These are phyloP conservation scores for Trypanosoma melophagium DNA, from an alignment of 208 protist species.

Conservation along the genomic window DNA sequence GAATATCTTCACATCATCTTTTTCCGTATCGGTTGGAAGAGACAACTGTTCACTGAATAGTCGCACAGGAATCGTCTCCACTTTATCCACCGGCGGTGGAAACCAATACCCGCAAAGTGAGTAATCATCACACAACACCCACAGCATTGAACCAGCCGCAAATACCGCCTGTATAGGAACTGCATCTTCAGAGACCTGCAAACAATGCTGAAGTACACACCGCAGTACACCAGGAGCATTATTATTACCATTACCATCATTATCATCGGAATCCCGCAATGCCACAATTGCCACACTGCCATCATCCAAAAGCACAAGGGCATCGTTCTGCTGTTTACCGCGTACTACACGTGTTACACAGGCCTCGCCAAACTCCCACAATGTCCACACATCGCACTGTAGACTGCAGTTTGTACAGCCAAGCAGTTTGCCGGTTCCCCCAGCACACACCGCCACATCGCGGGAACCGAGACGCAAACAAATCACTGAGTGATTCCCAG, in stretches of 20 bases:
- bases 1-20: slow-evolving; percentile 6
- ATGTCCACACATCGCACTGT: background rate
- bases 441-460: slow-evolving; percentile 23
- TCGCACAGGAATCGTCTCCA: slow-evolving; percentile 6
- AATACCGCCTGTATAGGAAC: slow-evolving; percentile 27
- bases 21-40: background rate
- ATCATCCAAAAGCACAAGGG: slow-evolving; percentile 56
- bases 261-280: slow-evolving; percentile 14
- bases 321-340: slow-evolving; percentile 44
- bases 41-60: slow-evolving; percentile 13
- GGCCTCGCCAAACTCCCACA: slow-evolving; percentile 37
- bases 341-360: slow-evolving; percentile 37
- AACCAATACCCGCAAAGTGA: slow-evolving; percentile 35
- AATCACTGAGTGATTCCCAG: slow-evolving; percentile 5
- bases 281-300: slow-evolving; percentile 45
- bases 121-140: slow-evolving; percentile 60
- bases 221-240: background rate
- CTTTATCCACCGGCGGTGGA: slow-evolving; percentile 6
- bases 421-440: slow-evolving; percentile 15
- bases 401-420: slow-evolving; percentile 2
- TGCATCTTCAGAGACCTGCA: slow-evolving; percentile 12
- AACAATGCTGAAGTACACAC: slow-evolving; percentile 3
- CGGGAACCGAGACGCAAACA: slow-evolving; percentile 6
- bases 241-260: background rate
- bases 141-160: slow-evolving; percentile 40